phyloP scores from a whole-genome alignment of 2,329 filamentous ascomycete genomes.

The Amphichorda felina region DNA sequence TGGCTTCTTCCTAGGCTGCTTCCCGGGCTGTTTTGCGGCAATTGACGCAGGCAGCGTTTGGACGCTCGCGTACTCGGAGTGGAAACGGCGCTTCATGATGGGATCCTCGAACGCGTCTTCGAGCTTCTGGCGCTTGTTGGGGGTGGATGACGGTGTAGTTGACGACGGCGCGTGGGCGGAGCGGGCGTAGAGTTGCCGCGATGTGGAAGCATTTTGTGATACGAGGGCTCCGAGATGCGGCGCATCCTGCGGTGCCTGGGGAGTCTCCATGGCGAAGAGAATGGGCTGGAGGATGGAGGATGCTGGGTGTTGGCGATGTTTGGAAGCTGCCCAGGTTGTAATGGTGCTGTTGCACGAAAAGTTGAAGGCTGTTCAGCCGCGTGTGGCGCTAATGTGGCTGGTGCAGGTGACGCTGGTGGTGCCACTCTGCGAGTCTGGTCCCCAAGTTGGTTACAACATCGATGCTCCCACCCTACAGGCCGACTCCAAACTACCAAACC shows the following conservation, averaged over 20 bases:
- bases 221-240: slow-evolving; percentile 20
- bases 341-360: slow-evolving; percentile 3
- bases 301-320: slow-evolving; percentile 2
- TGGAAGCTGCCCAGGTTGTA: neutral
- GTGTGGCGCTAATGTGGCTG: slow-evolving; percentile 14
- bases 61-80: slow-evolving; percentile 66
- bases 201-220: slow-evolving; percentile 19
- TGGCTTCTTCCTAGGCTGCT: slow-evolving; percentile 17
- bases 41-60: slow-evolving; percentile 66
- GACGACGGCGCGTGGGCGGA: slow-evolving; percentile 2
- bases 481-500: too few relatives aligned
- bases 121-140: slow-evolving; percentile 28
- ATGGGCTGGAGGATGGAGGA: neutral
- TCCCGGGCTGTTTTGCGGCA: slow-evolving; percentile 62
- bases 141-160: slow-evolving; percentile 8
- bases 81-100: slow-evolving; percentile 37
- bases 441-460: too few relatives aligned
- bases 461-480: too few relatives aligned
- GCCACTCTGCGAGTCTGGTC: too few relatives aligned
- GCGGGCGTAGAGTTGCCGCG: slow-evolving; percentile 19
- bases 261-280: slow-evolving; percentile 18
- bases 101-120: slow-evolving; percentile 20
- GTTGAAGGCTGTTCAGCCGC: slow-evolving; percentile 11
- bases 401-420: slow-evolving; percentile 1
- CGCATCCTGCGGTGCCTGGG: slow-evolving; percentile 15